These are phyloP conservation scores for Nicotiana tomentosiformis DNA, from an alignment of 257 asterid genomes.

Conservation along the genomic window DNA sequence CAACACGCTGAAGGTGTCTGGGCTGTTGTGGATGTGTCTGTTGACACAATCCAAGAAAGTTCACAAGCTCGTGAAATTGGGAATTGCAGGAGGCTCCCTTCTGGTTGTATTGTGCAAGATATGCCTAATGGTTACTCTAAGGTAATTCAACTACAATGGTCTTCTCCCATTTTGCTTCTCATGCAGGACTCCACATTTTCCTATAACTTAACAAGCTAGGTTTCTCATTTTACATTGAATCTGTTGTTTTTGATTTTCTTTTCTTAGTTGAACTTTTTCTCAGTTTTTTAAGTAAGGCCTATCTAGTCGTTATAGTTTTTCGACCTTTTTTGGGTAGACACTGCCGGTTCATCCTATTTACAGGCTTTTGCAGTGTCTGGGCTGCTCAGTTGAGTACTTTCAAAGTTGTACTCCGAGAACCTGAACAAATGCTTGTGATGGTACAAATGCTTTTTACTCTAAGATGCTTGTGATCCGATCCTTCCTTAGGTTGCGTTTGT, in stretches of 20 bases:
- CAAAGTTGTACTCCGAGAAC: no score
- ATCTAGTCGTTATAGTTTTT: neutral
- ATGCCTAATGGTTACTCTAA: slow-evolving; percentile 57
- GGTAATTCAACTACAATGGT: slow-evolving; percentile 24
- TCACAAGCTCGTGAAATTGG: slow-evolving; percentile 13
- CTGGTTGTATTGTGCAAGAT: slow-evolving; percentile 72
- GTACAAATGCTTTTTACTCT: no score
- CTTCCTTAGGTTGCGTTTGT: neutral
- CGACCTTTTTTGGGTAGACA: neutral
- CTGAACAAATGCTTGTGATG: no score
- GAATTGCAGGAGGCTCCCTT: slow-evolving; percentile 71
- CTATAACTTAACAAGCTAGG: neutral
- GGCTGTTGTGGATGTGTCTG: slow-evolving; percentile 82
- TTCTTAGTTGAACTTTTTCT: neutral
- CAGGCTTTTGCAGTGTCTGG: neutral
- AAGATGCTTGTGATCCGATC: neutral
- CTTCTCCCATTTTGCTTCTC: neutral
- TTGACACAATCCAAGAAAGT: slow-evolving; percentile 39
- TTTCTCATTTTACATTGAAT: neutral
- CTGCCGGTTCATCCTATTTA: neutral
- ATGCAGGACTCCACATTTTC: neutral
- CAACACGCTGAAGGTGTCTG: slow-evolving; percentile 59
- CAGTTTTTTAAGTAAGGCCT: neutral
- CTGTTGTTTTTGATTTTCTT: neutral
- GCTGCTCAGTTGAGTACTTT: no score